A percentile compares a stretch with the other conserved stretches of the same genome.
These are phyloP conservation scores for Triticum monococcum DNA, from an alignment of 176 grass and related monocot species.

Conservation along the genomic window DNA sequence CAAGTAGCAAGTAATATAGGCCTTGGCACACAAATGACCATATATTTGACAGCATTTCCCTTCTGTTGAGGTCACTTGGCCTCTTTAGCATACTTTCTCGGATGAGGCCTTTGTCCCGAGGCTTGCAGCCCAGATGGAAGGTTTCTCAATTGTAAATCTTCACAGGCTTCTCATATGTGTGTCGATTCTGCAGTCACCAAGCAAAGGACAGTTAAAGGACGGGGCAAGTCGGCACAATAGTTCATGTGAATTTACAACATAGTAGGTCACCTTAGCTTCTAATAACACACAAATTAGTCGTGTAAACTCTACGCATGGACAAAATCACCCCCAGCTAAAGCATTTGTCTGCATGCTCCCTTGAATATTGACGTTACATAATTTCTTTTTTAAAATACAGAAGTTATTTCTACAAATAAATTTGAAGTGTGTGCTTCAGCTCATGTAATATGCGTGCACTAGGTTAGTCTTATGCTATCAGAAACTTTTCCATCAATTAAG, in stretches of 20 bases:
- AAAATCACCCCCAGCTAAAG: neutral
- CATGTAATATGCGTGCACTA: neutral
- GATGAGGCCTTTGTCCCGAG: neutral
- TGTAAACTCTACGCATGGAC: neutral
- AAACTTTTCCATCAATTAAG: neutral
- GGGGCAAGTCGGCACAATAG: neutral
- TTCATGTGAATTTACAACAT: neutral
- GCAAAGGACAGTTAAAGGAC: conserved; percentile 1
- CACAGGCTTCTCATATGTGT: conserved; percentile 70
- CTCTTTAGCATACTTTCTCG: neutral
- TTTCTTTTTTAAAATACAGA: neutral
- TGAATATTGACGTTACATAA: neutral
- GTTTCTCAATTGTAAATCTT: conserved; percentile 70
- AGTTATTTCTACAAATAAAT: neutral
- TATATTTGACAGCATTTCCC: conserved; percentile 8
- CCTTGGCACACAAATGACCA: conserved; percentile 1
- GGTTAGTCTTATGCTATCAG: neutral
- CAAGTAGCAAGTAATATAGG: conserved; percentile 20
- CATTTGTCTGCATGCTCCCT: neutral
- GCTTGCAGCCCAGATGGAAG: neutral
- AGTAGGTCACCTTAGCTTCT: neutral
- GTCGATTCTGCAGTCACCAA: conserved; percentile 57
- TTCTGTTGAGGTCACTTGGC: neutral
- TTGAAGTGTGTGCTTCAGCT: neutral
- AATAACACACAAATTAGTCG: neutral